Conservation (phyloP, 2,329 filamentous ascomycete species). For the Paecilomyces dactylethromorphus region DNA sequence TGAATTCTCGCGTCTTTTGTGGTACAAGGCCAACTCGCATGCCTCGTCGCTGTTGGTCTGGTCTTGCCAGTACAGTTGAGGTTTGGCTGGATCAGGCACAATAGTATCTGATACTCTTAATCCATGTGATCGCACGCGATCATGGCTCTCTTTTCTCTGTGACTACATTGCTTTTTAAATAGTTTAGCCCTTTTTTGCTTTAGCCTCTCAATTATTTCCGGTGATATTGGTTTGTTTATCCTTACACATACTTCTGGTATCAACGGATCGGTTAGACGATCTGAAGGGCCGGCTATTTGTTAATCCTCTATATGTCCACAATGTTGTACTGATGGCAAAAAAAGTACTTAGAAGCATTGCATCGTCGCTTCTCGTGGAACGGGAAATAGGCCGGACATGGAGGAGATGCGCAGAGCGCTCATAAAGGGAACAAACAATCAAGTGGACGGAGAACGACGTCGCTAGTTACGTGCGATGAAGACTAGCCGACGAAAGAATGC, state of each 20-base stretch:
- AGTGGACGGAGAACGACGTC: not conserved
- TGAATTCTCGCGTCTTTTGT: not conserved
- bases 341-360: not conserved
- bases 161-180: constrained; percentile 2
- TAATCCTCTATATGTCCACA: not conserved
- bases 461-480: not conserved
- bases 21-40: not conserved
- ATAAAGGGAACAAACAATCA: not conserved
- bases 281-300: not conserved
- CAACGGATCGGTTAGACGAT: not conserved
- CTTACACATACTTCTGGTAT: constrained; percentile 3
- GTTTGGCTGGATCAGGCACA: not conserved
- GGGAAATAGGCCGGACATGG: not conserved
- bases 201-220: constrained; percentile 3
- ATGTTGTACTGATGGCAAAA: not conserved
- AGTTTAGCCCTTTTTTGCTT: constrained; percentile 3
- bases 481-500: not conserved
- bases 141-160: constrained; percentile 1
- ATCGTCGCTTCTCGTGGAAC: not conserved
- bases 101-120: not conserved
- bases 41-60: not conserved
- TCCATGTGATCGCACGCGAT: constrained; percentile 1
- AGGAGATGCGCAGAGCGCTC: not conserved
- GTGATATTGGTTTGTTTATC: constrained; percentile 7
- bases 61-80: not conserved